Base-by-base conservation (phyloP, 2,329 filamentous ascomycete species). In the Decorospora gaudefroyi region DNA sequence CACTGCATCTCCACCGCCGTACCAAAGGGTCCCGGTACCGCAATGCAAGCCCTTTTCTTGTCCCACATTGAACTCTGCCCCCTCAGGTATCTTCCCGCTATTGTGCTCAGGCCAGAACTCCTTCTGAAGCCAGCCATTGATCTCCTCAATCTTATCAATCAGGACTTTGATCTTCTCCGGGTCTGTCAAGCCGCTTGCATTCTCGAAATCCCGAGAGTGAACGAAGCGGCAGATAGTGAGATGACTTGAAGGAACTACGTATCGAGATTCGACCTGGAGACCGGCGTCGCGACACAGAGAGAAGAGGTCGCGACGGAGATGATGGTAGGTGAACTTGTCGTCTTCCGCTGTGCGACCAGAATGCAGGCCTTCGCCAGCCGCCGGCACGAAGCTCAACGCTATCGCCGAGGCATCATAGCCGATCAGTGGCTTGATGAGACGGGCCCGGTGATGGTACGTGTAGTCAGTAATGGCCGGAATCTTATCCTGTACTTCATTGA, bases 221-320 rank as follows among this genome's bases (percentile, higher is more conserved):
- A 96, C 78, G 66, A 93, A 96, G 3, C 92, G 78, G 0, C 82
- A 91, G 44, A 97, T 80, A 0, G 92, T 96, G 62, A 96, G 80
- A 73, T 97, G 92, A 11, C 89, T 90, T 32, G 87, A 92, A 1
- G 91, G 91, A 2, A 95, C 89, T 16, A 91, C 84, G 67, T 96
- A 97, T 44, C 92, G 79, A 38, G 87, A 88, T 15, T 78, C 85
- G 22, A 96, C 78, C 11, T 79, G 72, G n/a, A 92, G 75, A 1
- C 87, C 88, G 0, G 83, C 78, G 3, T 73, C 74, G 31, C 76
- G 74, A 3, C 82, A 80, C 17, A 82, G 73, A 34, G 79, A 75
- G 66, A 85, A 93, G 9, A 95, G 67, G 64, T 96, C 90, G 3
- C 86, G 80, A 2, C 92, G 84, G 6, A 97, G 81, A 69, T 97